A percentile compares a stretch with the other conserved stretches of the same genome.
These are phyloP conservation scores for Schizonepeta tenuifolia DNA, from an alignment of 257 asterid genomes.

Conservation along the genomic window DNA sequence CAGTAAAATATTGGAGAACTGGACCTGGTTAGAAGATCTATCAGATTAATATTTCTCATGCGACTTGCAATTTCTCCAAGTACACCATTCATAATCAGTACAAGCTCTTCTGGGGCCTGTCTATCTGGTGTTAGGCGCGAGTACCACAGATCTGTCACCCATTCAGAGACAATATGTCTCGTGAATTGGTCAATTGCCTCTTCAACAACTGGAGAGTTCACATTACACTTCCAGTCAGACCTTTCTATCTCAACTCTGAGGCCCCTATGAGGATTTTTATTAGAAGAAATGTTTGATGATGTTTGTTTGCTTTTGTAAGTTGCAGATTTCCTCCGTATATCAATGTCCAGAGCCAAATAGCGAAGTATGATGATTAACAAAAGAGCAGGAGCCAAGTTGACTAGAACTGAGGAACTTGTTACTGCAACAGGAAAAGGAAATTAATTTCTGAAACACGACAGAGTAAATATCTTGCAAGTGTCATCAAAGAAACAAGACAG, in stretches of 20 bases:
- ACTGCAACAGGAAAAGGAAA: constrained; percentile 52
- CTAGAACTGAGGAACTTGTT: constrained; percentile 87
- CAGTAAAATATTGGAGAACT: constrained; percentile 29
- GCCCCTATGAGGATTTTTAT: constrained; percentile 46
- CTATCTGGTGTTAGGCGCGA: constrained; percentile 87
- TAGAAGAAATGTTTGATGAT: constrained; percentile 44
- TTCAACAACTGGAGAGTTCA: constrained; percentile 90
- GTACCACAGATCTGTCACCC: constrained; percentile 98
- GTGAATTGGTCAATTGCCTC: constrained; percentile 87
- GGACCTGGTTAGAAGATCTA: constrained; percentile 90
- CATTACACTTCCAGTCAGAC: constrained; percentile 87
- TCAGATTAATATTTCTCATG: constrained; percentile 78
- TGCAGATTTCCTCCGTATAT: constrained; percentile 77
- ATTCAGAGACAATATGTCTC: constrained; percentile 90
- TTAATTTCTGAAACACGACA: constrained; percentile 8
- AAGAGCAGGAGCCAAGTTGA: constrained; percentile 88
- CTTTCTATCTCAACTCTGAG: constrained; percentile 43
- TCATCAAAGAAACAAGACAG: not conserved
- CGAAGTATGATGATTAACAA: constrained; percentile 68
- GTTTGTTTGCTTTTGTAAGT: constrained; percentile 69
- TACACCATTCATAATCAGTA: constrained; percentile 79
- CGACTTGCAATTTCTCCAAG: constrained; percentile 87
- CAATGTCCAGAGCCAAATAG: constrained; percentile 80
- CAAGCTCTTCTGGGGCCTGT: constrained; percentile 94
- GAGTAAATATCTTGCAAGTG: constrained; percentile 6